Base-by-base conservation (phyloP, 164 flowering plant genomes). In the Magnolia sinica region DNA sequence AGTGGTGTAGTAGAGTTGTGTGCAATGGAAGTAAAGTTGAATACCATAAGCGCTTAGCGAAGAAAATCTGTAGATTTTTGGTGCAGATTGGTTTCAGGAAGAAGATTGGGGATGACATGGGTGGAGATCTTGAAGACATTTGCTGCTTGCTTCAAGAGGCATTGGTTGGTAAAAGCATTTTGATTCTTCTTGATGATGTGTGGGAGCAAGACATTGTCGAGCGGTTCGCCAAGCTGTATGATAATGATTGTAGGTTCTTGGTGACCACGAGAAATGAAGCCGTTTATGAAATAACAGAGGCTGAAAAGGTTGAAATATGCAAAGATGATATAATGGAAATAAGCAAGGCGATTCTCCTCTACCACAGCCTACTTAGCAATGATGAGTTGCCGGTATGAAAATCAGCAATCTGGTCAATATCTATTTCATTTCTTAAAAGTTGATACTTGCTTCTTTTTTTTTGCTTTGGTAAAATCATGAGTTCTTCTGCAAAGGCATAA, bases 141-240 rank as follows among this genome's bases (percentile, higher is more conserved):
- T 85, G 84, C 72, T 81, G 69, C 74, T 76, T 82, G 84, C 87
- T 87, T 77, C 89, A 87, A 82, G 87, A 87, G 80, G 87, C 89
- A 4, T 82, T 87, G 76, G 61, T 64, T 75, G 89, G 86, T 64
- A 87, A 82, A 73, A 82, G 84, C 77, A 74, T 87, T 70, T 75
- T 87, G 27, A 71, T 87, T 73, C 79, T 87, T 70, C 86, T 85
- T 24, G 89, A 87, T 87, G 89, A 87, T 81, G 89, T 85, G 65
- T 87, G 89, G 89, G 89, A 87, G 78, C 89, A 87, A 78, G 89
- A 87, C 70, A 85, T 87, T 71, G 85, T 87, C 58, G 85, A 85
- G 73, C 73, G 85, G 69, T 87, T 87, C 68, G 85, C 86, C 23
- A 85, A 82, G 75, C 74, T 87, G 55, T 87, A 82, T 71, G 87